Base-by-base conservation (phyloP, 192 early-diverging fungal species). In the Paraglomus occultum region DNA sequence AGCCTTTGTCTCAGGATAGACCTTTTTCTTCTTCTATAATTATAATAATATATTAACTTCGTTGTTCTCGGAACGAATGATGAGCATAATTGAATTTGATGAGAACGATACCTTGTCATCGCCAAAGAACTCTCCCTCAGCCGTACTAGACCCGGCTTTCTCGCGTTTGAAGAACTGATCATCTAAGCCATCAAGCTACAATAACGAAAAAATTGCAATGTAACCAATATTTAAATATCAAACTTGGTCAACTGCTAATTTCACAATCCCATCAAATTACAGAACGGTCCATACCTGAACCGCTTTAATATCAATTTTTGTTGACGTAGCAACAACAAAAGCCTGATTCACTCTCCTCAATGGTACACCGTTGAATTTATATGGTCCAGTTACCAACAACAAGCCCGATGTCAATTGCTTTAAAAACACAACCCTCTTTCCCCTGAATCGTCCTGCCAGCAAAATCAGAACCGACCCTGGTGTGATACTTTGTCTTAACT, bases 241-340 rank as follows among this genome's bases (percentile, higher is more conserved):
- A 5, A 39, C 8, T 45, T 39, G 14, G 15, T 47, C 43, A 8
- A 42, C 38, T 54, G 17, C 46, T 55, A 10, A 22, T 17, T 43
- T 73, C 15, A 55, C 17, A 67, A 12, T n/a, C 4, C 17, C 54
- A 63, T 17, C 12, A 44, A 59, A 17, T 15, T 11, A 51, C 12
- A 59, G 31, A 31, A 31, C 31, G 3, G 31, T 43, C 22, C 57
- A 73, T 62, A 89, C 86, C 76, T 85, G 82, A 79, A 88, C 84
- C 71, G 80, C 81, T 68, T 88, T 83, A 62, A 99, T 60, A 76
- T 99, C 94, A 64, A 99, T 76, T 88, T 96, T 98, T 88, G 97
- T 98, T 75, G 97, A 98, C 77, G 96, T 99, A 76, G 96, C 96
- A 80, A 98, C 91, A 74, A 94, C 97, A 84, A 96, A 99, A 72